These are phyloP conservation scores for Ustilago sp. DNA, from an alignment of 1,284 basidiomycete species.

Conservation along the genomic window DNA sequence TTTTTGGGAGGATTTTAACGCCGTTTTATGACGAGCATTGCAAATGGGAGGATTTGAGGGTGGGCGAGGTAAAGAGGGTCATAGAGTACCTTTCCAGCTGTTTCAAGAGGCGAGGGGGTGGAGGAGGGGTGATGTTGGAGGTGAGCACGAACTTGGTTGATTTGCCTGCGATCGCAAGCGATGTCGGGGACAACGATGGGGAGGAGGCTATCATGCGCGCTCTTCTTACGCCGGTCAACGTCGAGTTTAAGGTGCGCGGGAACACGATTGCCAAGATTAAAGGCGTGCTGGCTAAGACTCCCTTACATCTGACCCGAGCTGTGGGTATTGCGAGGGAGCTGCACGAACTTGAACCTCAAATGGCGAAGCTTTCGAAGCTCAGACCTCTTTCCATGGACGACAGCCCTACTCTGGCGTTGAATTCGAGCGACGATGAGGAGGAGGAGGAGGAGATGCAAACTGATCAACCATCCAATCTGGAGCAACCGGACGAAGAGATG, in stretches of 20 bases:
- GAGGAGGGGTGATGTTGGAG: background rate
- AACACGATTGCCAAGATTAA: background rate
- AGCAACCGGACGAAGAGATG: too few relatives aligned
- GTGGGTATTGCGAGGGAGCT: constrained; percentile 1
- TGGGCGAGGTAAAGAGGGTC: constrained; percentile 17
- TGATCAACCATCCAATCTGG: too few relatives aligned
- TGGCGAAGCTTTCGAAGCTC: too few relatives aligned
- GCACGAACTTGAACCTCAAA: background rate
- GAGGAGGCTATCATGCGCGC: constrained; percentile 13
- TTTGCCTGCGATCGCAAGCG: background rate
- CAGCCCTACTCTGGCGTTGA: too few relatives aligned
- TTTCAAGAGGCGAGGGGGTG: background rate
- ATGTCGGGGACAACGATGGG: background rate
- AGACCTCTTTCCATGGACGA: too few relatives aligned
- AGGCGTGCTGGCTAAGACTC: background rate
- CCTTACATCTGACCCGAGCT: constrained; percentile 11
- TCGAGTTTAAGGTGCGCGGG: constrained; percentile 1
- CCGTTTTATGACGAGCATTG: constrained; percentile 39
- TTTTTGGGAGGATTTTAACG: constrained; percentile 38
- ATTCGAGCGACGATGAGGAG: background rate
- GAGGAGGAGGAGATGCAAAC: background rate
- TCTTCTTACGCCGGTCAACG: constrained; percentile 8
- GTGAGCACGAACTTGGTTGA: background rate
- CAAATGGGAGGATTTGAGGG: constrained; percentile 11
- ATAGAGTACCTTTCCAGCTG: constrained; percentile 1